A percentile compares a stretch with the other conserved stretches of the same genome.
phyloP scores from a whole-genome alignment of 495 filamentous ascomycete genomes.

The Penicillium cosmopolitanum region DNA sequence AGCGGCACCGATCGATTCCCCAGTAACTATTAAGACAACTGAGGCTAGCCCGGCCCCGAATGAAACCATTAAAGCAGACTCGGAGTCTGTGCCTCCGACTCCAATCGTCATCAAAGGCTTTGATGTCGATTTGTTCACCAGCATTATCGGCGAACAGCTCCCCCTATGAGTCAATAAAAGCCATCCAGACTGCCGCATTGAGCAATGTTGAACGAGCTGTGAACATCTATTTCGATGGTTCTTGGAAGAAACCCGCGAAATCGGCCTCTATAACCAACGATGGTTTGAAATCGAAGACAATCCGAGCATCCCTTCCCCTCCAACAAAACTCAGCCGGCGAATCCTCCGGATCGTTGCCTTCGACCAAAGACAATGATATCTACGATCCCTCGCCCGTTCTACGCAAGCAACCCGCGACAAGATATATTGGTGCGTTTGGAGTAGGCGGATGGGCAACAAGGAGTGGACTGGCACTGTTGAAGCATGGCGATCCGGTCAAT shows the following conservation, averaged over 20 bases:
- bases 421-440: conserved; percentile 92
- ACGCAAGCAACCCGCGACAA: conserved; percentile 56
- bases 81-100: background rate
- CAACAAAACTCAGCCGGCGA: conserved; percentile 4
- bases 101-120: conserved; percentile 50
- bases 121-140: conserved; percentile 68
- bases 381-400: conserved; percentile 18
- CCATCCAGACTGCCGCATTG: conserved; percentile 61
- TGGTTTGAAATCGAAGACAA: conserved; percentile 6
- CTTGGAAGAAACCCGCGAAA: conserved; percentile 65
- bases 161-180: conserved; percentile 48
- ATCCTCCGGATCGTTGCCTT: background rate
- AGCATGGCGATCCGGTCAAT: conserved; percentile 74
- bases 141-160: conserved; percentile 71
- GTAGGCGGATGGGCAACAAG: conserved; percentile 91
- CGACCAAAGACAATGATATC: conserved; percentile 2
- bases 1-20: background rate
- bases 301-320: conserved; percentile 13
- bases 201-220: conserved; percentile 69
- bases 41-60: background rate
- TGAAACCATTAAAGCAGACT: background rate
- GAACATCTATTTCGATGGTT: conserved; percentile 92
- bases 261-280: conserved; percentile 1
- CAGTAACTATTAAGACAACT: background rate
- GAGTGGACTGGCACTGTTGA: conserved; percentile 73